These are phyloP conservation scores for Ophiostoma pallidulum DNA, from an alignment of 2,329 filamentous ascomycete species.

Conservation along the genomic window DNA sequence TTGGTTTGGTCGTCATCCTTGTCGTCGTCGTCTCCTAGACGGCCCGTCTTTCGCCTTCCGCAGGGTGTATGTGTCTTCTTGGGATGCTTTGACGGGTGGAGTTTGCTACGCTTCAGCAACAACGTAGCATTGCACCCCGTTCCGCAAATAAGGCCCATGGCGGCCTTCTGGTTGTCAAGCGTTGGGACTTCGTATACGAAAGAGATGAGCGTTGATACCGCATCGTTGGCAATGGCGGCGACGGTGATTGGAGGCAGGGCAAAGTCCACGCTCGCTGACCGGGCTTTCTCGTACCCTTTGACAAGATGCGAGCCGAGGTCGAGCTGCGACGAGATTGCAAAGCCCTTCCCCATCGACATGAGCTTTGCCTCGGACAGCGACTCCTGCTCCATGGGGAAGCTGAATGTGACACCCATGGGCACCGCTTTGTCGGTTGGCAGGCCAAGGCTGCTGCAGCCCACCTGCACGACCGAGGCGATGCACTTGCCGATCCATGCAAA, in stretches of 20 bases:
- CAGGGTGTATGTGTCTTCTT: constrained; percentile 38
- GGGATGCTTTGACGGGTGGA: constrained; percentile 53
- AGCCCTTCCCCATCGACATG: constrained; percentile 63
- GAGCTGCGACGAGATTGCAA: constrained; percentile 50
- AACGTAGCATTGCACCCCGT: constrained; percentile 77
- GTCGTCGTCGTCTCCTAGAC: constrained; percentile 41
- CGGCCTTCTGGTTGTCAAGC: constrained; percentile 51
- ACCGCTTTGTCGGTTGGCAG: constrained; percentile 38
- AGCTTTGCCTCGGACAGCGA: constrained; percentile 53
- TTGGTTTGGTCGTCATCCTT: constrained; percentile 40
- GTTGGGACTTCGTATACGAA: constrained; percentile 63
- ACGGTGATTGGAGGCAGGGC: constrained; percentile 58
- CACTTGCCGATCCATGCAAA: constrained; percentile 76
- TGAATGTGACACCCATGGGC: constrained; percentile 60
- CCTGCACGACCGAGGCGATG: constrained; percentile 61
- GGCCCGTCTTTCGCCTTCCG: constrained; percentile 28
- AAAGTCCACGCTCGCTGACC: constrained; percentile 17
- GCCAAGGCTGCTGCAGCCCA: constrained; percentile 38
- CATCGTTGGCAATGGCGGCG: constrained; percentile 70
- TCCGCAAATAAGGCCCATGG: constrained; percentile 73
- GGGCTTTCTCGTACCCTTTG: constrained; percentile 47
- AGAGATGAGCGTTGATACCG: constrained; percentile 69
- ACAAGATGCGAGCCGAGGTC: constrained; percentile 52
- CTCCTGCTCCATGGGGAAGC: constrained; percentile 59
- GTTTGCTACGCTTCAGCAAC: constrained; percentile 51